Conservation (phyloP, 495 filamentous ascomycete genomes). For the Cairneyella variabilis region DNA sequence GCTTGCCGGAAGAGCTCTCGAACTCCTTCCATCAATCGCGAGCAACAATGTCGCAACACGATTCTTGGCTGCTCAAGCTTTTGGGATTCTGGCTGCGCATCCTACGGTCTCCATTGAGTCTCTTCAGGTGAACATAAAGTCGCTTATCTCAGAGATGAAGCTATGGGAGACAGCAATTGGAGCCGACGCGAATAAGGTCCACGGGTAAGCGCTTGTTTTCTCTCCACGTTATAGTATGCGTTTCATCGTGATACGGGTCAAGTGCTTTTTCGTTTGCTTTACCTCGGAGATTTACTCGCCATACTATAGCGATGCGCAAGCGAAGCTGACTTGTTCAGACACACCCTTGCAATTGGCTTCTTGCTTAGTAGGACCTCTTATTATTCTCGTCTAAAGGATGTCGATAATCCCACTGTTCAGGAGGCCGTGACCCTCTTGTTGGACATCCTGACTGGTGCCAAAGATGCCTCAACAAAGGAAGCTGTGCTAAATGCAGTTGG, state of each 20-base stretch:
- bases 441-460: conserved; percentile 14
- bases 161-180: conserved; percentile 58
- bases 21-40: conserved; percentile 53
- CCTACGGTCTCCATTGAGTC: conserved; percentile 32
- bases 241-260: no score
- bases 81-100: conserved; percentile 77
- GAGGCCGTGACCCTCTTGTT: conserved; percentile 11
- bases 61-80: conserved; percentile 58
- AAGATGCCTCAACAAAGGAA: conserved; percentile 33
- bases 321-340: no score
- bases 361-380: conserved; percentile 55
- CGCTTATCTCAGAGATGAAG: conserved; percentile 37
- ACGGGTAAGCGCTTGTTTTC: no score
- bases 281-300: no score
- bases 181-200: conserved; percentile 52
- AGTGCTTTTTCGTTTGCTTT: no score
- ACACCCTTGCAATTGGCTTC: conserved; percentile 29
- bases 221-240: no score
- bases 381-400: conserved; percentile 28
- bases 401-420: conserved; percentile 13
- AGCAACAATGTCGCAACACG: conserved; percentile 68
- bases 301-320: no score
- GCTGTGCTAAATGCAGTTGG: conserved; percentile 61
- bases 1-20: conserved; percentile 43
- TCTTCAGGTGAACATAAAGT: conserved; percentile 31